Conservation (phyloP, 257 asterid genomes). For the Fraxinus excelsior region DNA sequence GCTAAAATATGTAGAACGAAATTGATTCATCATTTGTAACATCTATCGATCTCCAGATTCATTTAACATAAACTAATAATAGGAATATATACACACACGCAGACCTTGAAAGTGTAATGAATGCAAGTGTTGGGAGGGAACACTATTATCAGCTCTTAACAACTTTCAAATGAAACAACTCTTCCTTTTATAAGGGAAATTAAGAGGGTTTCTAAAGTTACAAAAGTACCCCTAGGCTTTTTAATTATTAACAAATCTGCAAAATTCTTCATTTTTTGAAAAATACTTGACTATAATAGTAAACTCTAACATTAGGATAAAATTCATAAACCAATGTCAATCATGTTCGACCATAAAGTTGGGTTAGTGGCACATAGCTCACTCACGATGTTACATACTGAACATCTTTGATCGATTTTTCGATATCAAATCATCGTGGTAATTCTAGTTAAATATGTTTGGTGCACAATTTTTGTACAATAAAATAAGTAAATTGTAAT, state of each 20-base stretch:
- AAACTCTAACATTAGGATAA: conserved; percentile 3
- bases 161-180: conserved; percentile 26
- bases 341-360: conserved; percentile 1
- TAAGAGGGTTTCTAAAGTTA: conserved; percentile 24
- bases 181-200: conserved; percentile 33
- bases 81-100: no score
- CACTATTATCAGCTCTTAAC: neutral
- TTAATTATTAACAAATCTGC: conserved; percentile 1
- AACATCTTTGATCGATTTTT: neutral
- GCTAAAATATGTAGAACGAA: no score
- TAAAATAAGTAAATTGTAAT: no score
- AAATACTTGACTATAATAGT: conserved; percentile 23
- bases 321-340: conserved; percentile 5
- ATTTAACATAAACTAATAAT: no score
- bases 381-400: neutral
- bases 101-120: no score
- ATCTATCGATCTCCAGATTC: no score
- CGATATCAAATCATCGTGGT: neutral
- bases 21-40: no score
- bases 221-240: conserved; percentile 38
- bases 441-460: neutral
- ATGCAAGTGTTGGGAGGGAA: neutral
- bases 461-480: neutral
- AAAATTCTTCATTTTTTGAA: conserved; percentile 23
- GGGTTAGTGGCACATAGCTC: neutral